Evolutionary conservation across 2,329 filamentous ascomycete genomes (phyloP), one percentile per base, ranked within the genome.

Genomic region (Nannizzia gypsea): DNA sequence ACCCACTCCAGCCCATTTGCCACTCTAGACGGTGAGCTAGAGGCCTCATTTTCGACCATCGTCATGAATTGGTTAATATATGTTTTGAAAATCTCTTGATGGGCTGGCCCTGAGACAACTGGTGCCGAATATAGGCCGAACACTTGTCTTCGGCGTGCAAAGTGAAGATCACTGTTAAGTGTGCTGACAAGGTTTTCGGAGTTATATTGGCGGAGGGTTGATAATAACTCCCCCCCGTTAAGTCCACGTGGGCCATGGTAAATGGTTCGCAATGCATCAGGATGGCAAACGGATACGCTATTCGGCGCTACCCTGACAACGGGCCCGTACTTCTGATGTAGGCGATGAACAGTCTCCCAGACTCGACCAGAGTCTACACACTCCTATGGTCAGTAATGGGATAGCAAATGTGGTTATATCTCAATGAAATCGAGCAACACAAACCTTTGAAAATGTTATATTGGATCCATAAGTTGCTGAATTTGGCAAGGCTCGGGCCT

Each of bases 181-280:
- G 63, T 65, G 57, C 62, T 61, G 17, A 65, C 62, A 26, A 65
- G 40, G 22, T 65, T 65, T 20, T 62, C 55, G 34, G 63, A 62
- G 34, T 60, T 63, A 52, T 62, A 65, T 34, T 63, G 61, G 20
- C 61, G 60, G 22, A 65, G 61, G 31, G 62, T 40, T 20, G 59
- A 42, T 3, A 65, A 20, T 22, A 38, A 17, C 11, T 46, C 52
- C 28, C 40, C 57, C 3, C 59, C 46, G 15, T 64, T 60, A 3
- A 65, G 55, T 5, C 63, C 62, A 13, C 57, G 61, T 17, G 63
- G 63, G 13, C 62, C 62, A 6, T 59, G 44, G 28, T 65, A 65
- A 46, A 65, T 64, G 36, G 62, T 60, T 3, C 54, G 40, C 28
- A 64, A 46, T 5, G 63, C 63, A 62, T 65, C 62, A 2, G 61